Base-by-base conservation (phyloP, 73 alveolate genomes). In the Paramecium primaurelia region DNA sequence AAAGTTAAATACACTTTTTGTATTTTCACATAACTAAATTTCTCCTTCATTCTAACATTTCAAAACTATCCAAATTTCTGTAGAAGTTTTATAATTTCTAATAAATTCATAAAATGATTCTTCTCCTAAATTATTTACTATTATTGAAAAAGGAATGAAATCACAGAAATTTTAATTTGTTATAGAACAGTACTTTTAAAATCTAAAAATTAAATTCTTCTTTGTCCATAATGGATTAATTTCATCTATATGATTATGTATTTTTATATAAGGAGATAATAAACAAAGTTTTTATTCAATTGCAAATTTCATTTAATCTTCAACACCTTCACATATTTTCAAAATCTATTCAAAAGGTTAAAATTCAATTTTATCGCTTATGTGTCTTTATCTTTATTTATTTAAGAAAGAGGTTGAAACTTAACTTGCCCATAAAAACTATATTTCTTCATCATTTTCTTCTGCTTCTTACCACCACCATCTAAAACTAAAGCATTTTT, bases 221-320 rank as follows among this genome's bases (percentile, higher is more conserved):
- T 75, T 75, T 10, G 38, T 42, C 58, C 60, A 75, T 18, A 75
- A 75, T 16, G 38, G 38, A 16, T 75, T 38, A 0, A 11, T 16
- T 34, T 3, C 11, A 38, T 75, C 58, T 16, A 75, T 10, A 42
- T 75, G 88, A 37, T 75, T 75, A 38, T 75, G 88, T 36, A 75
- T 25, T 20, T 75, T 75, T 20, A 38, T 38, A 36, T 14, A 12
- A 2, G 58, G 60, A 16, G 88, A 42, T 42, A 75, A 75, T 11
- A 75, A 25, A 42, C 58, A 36, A 16, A 75, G 59, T 75, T 42
- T 75, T 36, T 75, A 10, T 25, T 36, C 58, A 5, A 75, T 37
- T 6, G 88, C 88, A 75, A 36, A 75, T 75, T 75, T 36, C 88
- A 75, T 75, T 38, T 75, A 42, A 75, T 75, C 88, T 38, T 75